Percentiles rank a stretch among this genome's conserved stretches.
Evolutionary conservation across 108 stramenopile genomes (phyloP).

Genomic region (Licmophora abbreviata): DNA sequence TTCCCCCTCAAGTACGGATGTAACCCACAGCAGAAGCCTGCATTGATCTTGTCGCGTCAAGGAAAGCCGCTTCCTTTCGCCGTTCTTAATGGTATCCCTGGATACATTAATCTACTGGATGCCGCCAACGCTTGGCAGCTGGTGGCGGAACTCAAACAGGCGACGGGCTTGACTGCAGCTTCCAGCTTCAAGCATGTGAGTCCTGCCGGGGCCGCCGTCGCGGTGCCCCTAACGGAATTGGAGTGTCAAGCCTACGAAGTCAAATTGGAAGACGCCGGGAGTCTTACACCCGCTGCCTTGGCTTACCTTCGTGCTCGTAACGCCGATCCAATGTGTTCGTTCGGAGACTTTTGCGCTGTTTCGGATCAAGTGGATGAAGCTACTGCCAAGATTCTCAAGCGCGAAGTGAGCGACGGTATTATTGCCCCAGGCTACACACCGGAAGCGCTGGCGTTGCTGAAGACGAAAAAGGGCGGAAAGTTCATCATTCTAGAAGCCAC

Average conservation of each 20-base stretch:
- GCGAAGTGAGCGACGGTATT: constrained; percentile 97
- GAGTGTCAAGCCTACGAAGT: constrained; percentile 88
- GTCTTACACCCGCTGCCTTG: constrained; percentile 85
- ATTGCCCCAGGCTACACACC: constrained; percentile 98
- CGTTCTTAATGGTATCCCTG: constrained; percentile 89
- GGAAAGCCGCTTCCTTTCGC: constrained; percentile 80
- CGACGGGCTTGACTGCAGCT: constrained; percentile 91
- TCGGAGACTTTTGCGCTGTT: constrained; percentile 97
- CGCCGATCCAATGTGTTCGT: constrained; percentile 98
- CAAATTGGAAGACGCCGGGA: constrained; percentile 44
- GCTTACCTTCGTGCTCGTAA: constrained; percentile 97
- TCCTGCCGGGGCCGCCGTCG: constrained; percentile 96
- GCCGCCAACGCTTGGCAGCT: constrained; percentile 98
- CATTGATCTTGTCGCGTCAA: constrained; percentile 73
- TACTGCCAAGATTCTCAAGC: constrained; percentile 92
- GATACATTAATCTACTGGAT: constrained; percentile 98
- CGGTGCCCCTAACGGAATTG: constrained; percentile 82
- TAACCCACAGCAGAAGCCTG: constrained; percentile 97
- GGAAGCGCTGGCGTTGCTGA: constrained; percentile 91
- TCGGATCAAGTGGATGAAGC: constrained; percentile 94
- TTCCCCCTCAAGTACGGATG: constrained; percentile 93
- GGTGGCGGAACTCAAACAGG: constrained; percentile 86
- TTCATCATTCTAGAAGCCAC: constrained; percentile 96
- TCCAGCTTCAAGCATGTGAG: constrained; percentile 97
- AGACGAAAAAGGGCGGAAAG: constrained; percentile 94